Evolutionary conservation across 805 yeast genomes (phyloP).

Genomic region (Lachancea meyersii): DNA sequence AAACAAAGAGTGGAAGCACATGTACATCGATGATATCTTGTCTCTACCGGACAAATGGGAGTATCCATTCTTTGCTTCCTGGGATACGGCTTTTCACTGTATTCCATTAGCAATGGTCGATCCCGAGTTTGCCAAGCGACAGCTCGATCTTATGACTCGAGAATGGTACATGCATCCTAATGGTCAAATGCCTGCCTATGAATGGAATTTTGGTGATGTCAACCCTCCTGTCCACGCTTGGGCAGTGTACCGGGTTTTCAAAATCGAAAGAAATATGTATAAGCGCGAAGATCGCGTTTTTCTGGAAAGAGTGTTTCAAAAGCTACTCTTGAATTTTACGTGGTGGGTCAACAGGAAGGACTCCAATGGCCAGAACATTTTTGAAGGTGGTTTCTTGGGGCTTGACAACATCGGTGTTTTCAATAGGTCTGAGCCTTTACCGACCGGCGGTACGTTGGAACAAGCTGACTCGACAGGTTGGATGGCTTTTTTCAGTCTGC

Average conservation of each 20-base stretch:
- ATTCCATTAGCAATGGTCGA: conserved; percentile 90
- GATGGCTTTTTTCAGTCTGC: conserved; percentile 91
- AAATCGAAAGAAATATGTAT: conserved; percentile 78
- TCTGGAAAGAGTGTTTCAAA: conserved; percentile 88
- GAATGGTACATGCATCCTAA: conserved; percentile 98
- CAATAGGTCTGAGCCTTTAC: conserved; percentile 87
- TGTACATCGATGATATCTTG: conserved; percentile 79
- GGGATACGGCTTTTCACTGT: conserved; percentile 96
- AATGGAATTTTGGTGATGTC: conserved; percentile 94
- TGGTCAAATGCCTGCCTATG: conserved; percentile 96
- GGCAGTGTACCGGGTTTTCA: conserved; percentile 84
- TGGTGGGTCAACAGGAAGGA: conserved; percentile 98
- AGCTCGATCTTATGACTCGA: conserved; percentile 75
- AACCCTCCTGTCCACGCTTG: conserved; percentile 97
- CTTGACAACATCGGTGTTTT: conserved; percentile 89
- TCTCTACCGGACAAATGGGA: conserved; percentile 95
- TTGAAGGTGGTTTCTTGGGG: conserved; percentile 92
- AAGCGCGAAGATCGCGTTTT: conserved; percentile 77
- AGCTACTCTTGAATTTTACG: conserved; percentile 78
- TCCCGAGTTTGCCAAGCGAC: conserved; percentile 85
- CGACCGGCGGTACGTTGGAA: conserved; percentile 84
- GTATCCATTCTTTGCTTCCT: conserved; percentile 91
- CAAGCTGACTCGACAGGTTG: conserved; percentile 97
- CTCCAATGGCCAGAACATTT: conserved; percentile 76
- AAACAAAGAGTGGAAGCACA: conserved; percentile 81